A percentile compares a stretch with the other conserved stretches of the same genome.
phyloP scores from a whole-genome alignment of 148 eudicot species.

The Nyssa sinensis region DNA sequence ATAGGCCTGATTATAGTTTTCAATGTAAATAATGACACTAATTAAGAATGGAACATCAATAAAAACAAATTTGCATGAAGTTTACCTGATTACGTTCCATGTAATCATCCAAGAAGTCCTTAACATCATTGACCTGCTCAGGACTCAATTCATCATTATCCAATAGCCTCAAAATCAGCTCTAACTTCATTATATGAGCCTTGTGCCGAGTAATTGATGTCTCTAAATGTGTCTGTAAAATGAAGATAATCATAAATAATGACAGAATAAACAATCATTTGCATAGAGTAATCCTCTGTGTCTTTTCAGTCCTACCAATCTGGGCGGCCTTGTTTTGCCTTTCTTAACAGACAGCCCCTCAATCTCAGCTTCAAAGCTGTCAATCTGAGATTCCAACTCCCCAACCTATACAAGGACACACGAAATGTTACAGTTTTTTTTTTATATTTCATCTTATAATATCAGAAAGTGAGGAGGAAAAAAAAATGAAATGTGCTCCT shows the following conservation, averaged over 20 bases:
- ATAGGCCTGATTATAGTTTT: not conserved
- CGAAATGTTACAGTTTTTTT: not conserved
- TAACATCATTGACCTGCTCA: constrained; percentile 93
- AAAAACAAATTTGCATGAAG: not conserved
- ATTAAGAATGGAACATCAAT: not conserved
- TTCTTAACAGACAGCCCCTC: constrained; percentile 95
- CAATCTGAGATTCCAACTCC: constrained; percentile 93
- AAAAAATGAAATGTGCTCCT: not conserved
- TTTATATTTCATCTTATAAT: not conserved
- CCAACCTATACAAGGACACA: constrained; percentile 57
- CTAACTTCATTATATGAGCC: constrained; percentile 95
- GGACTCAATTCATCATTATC: constrained; percentile 96
- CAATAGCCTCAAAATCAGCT: constrained; percentile 79
- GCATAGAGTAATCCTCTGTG: constrained; percentile 1
- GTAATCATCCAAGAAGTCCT: constrained; percentile 93
- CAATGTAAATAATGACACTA: not conserved
- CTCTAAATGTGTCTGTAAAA: constrained; percentile 83
- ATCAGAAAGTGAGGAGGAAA: not conserved
- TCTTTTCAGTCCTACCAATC: constrained; percentile 63
- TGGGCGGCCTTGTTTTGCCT: constrained; percentile 98
- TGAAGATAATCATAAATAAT: constrained; percentile 11
- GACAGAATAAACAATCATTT: not conserved
- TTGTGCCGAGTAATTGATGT: constrained; percentile 90
- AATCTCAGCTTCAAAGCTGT: constrained; percentile 95
- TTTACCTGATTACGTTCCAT: constrained; percentile 97